Evolutionary conservation across 805 yeast genomes (phyloP).

Genomic region (Hanseniaspora lachancei): DNA sequence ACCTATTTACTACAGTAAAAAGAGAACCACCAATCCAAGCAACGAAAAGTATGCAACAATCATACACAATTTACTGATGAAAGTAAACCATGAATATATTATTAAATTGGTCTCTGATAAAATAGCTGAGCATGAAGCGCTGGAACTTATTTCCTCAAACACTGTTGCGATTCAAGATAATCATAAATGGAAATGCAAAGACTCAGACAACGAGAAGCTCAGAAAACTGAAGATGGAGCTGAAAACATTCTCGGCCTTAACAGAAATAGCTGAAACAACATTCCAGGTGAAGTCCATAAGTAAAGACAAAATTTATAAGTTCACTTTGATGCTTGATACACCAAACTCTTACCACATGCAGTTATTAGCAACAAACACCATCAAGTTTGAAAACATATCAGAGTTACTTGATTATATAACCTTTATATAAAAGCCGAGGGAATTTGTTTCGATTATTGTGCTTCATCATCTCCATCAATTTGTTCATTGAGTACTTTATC

Average conservation of each 20-base stretch:
- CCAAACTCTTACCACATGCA: neutral
- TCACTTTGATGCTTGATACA: neutral
- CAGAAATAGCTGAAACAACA: neutral
- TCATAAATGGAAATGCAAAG: neutral
- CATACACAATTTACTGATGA: neutral
- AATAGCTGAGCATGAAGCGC: neutral
- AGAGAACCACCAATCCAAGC: neutral
- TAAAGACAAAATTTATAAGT: neutral
- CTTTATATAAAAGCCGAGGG: neutral
- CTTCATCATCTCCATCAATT: conserved; percentile 13
- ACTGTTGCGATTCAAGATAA: neutral
- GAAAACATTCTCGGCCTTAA: neutral
- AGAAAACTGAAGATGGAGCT: neutral
- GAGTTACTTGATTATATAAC: conserved; percentile 2
- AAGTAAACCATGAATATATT: conserved; percentile 2
- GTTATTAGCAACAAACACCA: neutral
- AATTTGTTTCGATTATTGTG: neutral
- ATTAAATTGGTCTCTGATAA: neutral
- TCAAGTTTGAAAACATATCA: neutral
- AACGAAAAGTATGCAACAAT: neutral
- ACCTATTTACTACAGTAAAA: conserved; percentile 5
- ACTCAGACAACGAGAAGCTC: neutral
- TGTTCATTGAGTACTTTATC: conserved; percentile 13
- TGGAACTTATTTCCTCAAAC: neutral
- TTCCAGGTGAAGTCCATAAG: neutral